Conservation (phyloP, 192 early-diverging fungal genomes). For the Linnemannia hyalina region DNA sequence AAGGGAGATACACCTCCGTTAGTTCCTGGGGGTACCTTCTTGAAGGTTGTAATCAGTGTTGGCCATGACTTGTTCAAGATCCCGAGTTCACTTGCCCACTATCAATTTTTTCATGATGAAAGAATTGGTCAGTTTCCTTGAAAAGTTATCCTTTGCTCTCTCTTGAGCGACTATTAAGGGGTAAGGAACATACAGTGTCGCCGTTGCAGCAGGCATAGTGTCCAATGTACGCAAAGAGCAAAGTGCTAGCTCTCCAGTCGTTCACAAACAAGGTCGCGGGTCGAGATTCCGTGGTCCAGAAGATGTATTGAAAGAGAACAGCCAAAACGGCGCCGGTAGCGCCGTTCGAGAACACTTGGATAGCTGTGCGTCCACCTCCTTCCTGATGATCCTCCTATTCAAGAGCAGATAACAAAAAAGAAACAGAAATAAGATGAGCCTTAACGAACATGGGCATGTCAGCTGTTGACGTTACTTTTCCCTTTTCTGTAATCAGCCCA, state of each 20-base stretch:
- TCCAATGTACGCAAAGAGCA: slow-evolving; percentile 67
- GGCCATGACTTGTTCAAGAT: slow-evolving; percentile 82
- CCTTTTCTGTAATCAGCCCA: background rate
- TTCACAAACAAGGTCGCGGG: slow-evolving; percentile 45
- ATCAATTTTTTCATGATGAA: background rate
- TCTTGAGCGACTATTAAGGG: background rate
- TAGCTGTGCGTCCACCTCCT: slow-evolving; percentile 59
- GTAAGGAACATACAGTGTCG: slow-evolving; percentile 61
- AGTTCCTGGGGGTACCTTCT: slow-evolving; percentile 88
- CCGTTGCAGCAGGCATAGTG: slow-evolving; percentile 71
- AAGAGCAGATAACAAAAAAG: background rate
- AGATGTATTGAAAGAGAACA: slow-evolving; percentile 57
- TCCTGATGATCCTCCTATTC: slow-evolving; percentile 59
- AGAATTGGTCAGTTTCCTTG: background rate
- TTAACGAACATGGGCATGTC: background rate
- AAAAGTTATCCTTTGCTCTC: background rate
- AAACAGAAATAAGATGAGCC: background rate
- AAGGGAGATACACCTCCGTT: slow-evolving; percentile 87
- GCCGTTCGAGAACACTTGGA: slow-evolving; percentile 68
- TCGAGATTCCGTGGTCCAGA: slow-evolving; percentile 35
- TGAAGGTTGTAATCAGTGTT: slow-evolving; percentile 83
- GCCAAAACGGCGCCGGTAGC: slow-evolving; percentile 60
- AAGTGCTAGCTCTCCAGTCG: slow-evolving; percentile 40
- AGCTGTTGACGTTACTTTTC: background rate
- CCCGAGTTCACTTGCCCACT: slow-evolving; percentile 94